Base-by-base conservation (phyloP, 2,329 filamentous ascomycete species). In the Massarina eburnea region DNA sequence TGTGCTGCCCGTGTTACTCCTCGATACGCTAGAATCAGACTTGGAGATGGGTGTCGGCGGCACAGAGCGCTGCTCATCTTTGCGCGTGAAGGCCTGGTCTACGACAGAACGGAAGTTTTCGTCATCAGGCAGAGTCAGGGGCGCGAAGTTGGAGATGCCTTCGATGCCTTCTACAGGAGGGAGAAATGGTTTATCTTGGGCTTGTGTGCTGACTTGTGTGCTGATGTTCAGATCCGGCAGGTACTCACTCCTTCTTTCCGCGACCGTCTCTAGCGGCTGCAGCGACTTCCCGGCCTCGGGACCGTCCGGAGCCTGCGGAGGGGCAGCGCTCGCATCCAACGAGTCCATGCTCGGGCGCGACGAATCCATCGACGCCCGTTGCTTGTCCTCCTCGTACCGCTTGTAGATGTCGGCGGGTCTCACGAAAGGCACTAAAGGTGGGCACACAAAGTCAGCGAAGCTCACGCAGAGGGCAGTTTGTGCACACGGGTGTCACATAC, bases 371-470 rank as follows among this genome's bases (percentile, higher is more conserved):
- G 81, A 82, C 45, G 76, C 75, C 29, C 78, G 72, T 54, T 81
- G 77, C 54, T 73, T 78, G 53, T 88, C 86, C 54, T 89, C 85
- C 41, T 81, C 81, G 66, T 86, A 77, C 5, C 86, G 82, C 60
- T 81, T 85, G 66, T 92, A 91, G 33, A 91, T 85, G 55, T 95
- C 89, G 10, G 86, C 81, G 1, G 89, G 88, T 29, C 87, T 79
- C 45, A 90, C 77, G 54, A 92, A 84, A 0, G 84, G 79, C 17
- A 81, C n/a, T n/a, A n/a, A n/a, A n/a, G n/a, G n/a, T n/a, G n/a
- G n/a, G n/a, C n/a, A n/a, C n/a, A n/a, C n/a, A n/a, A n/a, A n/a
- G n/a, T n/a, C n/a, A n/a, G n/a, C n/a, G n/a, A n/a, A n/a, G n/a
- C n/a, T n/a, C n/a, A n/a, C n/a, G n/a, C n/a, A n/a, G n/a, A n/a